Evolutionary conservation across 768 basidiomycete species (phyloP).

Genomic region (Pleurotus platypus): DNA sequence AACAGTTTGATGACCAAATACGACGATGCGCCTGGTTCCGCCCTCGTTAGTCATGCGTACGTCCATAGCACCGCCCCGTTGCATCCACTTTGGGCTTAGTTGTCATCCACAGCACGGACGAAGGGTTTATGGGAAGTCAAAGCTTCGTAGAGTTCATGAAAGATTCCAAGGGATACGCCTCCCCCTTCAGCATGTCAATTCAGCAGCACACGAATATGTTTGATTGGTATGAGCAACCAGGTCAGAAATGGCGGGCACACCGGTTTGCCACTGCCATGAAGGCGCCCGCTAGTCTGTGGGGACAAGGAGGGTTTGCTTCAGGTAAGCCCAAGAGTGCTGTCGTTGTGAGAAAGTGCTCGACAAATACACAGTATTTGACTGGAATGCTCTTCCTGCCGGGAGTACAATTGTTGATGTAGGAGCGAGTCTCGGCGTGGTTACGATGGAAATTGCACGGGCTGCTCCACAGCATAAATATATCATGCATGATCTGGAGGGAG

Average conservation of each 20-base stretch:
- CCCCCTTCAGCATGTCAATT: constrained; percentile 5
- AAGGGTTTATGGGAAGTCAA: constrained; percentile 42
- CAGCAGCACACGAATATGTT: constrained; percentile 20
- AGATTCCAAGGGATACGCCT: constrained; percentile 6
- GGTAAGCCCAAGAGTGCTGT: not conserved
- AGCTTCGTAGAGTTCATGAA: constrained; percentile 14
- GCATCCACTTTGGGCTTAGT: not conserved
- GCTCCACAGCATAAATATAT: constrained; percentile 35
- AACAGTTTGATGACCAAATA: constrained; percentile 63
- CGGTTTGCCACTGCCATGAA: constrained; percentile 30
- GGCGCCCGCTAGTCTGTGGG: constrained; percentile 7
- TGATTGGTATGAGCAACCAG: constrained; percentile 19
- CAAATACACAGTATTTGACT: constrained; percentile 40
- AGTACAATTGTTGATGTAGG: constrained; percentile 53
- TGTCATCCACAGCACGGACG: constrained; percentile 52
- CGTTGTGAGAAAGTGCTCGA: not conserved
- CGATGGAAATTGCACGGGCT: constrained; percentile 32
- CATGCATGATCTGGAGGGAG: constrained; percentile 50
- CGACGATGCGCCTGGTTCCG: constrained; percentile 58
- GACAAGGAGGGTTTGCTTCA: not conserved
- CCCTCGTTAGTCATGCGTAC: constrained; percentile 67
- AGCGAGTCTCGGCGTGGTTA: constrained; percentile 48
- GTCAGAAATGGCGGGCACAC: constrained; percentile 14
- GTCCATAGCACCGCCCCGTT: constrained; percentile 16
- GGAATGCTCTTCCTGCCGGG: constrained; percentile 40